These are phyloP conservation scores for Cladobotryum protrusum DNA, from an alignment of 2,329 filamentous ascomycete genomes.

Conservation along the genomic window DNA sequence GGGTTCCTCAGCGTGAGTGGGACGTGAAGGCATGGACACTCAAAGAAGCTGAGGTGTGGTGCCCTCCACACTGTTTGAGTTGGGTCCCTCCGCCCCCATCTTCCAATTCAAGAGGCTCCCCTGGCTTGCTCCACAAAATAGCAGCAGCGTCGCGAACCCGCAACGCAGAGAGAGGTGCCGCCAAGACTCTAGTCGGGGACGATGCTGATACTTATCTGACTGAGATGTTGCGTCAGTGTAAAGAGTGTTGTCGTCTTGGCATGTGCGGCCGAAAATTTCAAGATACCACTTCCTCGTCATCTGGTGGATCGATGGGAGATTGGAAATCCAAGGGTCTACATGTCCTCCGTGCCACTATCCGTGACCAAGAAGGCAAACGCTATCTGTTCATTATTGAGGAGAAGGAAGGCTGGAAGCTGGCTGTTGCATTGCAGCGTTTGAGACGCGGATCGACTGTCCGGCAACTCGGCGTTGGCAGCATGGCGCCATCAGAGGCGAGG, in stretches of 20 bases:
- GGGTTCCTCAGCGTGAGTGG: conserved; percentile 94
- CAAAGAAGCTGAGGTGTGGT: conserved; percentile 86
- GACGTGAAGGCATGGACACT: conserved; percentile 98
- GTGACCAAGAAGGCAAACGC: conserved; percentile 60
- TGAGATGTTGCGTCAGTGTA: conserved; percentile 59
- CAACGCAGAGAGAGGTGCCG: conserved; percentile 41
- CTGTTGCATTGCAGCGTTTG: conserved; percentile 54
- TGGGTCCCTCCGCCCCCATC: conserved; percentile 33
- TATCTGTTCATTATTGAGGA: conserved; percentile 60
- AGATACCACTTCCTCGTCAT: conserved; percentile 35
- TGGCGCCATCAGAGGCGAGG: conserved; percentile 49
- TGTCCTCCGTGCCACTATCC: conserved; percentile 55
- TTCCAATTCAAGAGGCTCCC: conserved; percentile 34
- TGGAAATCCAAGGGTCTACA: conserved; percentile 53
- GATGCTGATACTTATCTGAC: conserved; percentile 60
- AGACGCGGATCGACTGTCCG: conserved; percentile 54
- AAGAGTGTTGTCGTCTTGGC: conserved; percentile 54
- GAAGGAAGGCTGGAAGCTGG: conserved; percentile 63
- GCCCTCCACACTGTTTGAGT: conserved; percentile 56
- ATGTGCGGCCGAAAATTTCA: conserved; percentile 40
- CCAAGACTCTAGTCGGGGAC: conserved; percentile 51
- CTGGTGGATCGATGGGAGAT: conserved; percentile 44
- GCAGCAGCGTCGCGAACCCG: conserved; percentile 41
- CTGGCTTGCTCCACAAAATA: conserved; percentile 42
- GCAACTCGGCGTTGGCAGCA: conserved; percentile 51